Conservation (phyloP, 495 filamentous ascomycete species). For the Astrothelium subdiscretum region DNA sequence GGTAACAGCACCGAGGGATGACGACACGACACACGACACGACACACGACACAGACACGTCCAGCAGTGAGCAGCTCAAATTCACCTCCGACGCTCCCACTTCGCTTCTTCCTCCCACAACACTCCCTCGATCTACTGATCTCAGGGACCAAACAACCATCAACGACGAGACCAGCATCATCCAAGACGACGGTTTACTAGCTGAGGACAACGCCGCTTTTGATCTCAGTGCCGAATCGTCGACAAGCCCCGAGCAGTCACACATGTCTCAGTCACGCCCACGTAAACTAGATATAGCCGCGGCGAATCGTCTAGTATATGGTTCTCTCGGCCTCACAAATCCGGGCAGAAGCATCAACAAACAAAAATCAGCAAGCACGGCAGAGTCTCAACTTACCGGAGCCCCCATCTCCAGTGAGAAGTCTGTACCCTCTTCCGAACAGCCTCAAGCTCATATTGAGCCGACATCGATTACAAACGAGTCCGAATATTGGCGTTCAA, state of each 20-base stretch:
- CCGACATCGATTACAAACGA: slow-evolving; percentile 29
- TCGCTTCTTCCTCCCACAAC: too few relatives aligned
- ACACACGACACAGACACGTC: not conserved
- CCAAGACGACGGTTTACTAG: too few relatives aligned
- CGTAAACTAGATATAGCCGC: not conserved
- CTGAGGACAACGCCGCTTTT: not conserved
- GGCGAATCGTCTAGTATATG: not conserved
- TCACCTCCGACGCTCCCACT: not conserved
- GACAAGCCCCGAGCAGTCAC: not conserved
- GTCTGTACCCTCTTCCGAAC: not conserved
- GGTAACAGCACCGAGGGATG: not conserved
- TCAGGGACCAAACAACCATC: too few relatives aligned
- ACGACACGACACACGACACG: too few relatives aligned
- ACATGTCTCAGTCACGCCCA: not conserved
- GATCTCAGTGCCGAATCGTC: too few relatives aligned
- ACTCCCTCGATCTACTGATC: too few relatives aligned
- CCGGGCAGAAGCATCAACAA: slow-evolving; percentile 23
- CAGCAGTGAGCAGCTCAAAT: not conserved
- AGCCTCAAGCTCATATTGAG: slow-evolving; percentile 6
- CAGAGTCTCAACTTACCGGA: not conserved
- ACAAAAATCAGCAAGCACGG: slow-evolving; percentile 26
- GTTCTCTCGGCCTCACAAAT: not conserved
- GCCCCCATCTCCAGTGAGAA: not conserved
- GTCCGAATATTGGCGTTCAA: slow-evolving; percentile 54
- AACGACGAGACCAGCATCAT: too few relatives aligned